Conservation (phyloP, 1,284 basidiomycete genomes). For the Ganoderma multipileum region DNA sequence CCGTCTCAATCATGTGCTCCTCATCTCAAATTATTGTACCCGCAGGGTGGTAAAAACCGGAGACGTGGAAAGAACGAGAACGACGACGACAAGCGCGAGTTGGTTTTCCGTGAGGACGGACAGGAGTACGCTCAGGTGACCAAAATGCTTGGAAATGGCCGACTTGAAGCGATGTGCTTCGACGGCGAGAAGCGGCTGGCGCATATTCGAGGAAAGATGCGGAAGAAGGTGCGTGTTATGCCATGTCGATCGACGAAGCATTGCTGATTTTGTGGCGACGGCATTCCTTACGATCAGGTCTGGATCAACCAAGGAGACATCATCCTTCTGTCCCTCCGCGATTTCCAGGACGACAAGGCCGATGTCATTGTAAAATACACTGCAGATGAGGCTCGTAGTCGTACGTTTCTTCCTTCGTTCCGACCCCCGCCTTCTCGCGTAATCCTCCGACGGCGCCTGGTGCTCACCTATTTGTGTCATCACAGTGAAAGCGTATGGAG, state of each 20-base stretch:
- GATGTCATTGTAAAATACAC: constrained; percentile 99
- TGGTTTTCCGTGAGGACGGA: constrained; percentile 98
- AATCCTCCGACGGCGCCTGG: background rate
- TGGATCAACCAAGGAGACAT: constrained; percentile 99
- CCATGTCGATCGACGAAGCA: background rate
- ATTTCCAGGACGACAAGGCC: constrained; percentile 99
- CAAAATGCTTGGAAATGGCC: constrained; percentile 99
- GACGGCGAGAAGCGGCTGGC: constrained; percentile 98
- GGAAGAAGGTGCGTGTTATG: constrained; percentile 88
- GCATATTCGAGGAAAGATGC: constrained; percentile 99
- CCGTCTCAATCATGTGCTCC: background rate
- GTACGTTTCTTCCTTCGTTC: constrained; percentile 47
- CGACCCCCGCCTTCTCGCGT: background rate
- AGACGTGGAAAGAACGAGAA: constrained; percentile 99
- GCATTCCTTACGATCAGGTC: constrained; percentile 63
- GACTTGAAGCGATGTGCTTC: constrained; percentile 96
- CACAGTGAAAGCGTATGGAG: constrained; percentile 94
- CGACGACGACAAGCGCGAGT: constrained; percentile 97
- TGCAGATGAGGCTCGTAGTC: constrained; percentile 89
- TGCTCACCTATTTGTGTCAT: constrained; percentile 15
- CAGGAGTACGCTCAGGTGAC: constrained; percentile 99
- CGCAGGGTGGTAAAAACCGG: constrained; percentile 98
- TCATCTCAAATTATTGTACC: background rate
- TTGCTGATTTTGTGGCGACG: constrained; percentile 2
- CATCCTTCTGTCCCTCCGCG: constrained; percentile 93